These are phyloP conservation scores for Cupressus sempervirens DNA, from an alignment of 75 land plant genomes.

Conservation along the genomic window DNA sequence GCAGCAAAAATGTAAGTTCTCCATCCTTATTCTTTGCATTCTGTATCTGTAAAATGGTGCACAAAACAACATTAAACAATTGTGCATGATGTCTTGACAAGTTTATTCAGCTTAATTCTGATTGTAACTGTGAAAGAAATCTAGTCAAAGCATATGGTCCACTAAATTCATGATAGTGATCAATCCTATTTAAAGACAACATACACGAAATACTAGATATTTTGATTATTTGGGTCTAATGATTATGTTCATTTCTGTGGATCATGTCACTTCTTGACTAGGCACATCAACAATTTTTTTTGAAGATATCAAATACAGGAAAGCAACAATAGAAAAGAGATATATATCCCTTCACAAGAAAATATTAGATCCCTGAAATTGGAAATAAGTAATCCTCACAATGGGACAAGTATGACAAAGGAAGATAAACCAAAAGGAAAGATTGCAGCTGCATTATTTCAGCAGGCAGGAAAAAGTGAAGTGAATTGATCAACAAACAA, in stretches of 20 bases:
- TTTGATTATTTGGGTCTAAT: background rate
- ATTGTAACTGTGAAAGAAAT: background rate
- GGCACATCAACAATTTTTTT: background rate
- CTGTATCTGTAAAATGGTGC: background rate
- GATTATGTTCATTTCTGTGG: background rate
- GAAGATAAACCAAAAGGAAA: no score
- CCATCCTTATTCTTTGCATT: background rate
- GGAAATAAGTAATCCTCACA: background rate
- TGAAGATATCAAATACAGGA: background rate
- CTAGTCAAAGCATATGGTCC: background rate
- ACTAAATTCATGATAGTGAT: background rate
- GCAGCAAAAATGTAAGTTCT: background rate
- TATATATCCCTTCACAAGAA: background rate
- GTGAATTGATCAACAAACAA: no score
- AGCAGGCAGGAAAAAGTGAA: no score
- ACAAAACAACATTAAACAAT: background rate
- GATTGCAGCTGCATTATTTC: no score
- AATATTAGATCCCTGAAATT: background rate
- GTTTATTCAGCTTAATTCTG: background rate
- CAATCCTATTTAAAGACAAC: background rate
- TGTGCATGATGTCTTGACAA: background rate
- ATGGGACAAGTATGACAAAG: no score
- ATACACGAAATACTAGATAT: background rate
- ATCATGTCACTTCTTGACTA: background rate
- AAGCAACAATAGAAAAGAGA: background rate